Percentiles rank a stretch among this genome's conserved stretches.
Conservation (phyloP, 257 asterid species). For the Echites panduratus region DNA sequence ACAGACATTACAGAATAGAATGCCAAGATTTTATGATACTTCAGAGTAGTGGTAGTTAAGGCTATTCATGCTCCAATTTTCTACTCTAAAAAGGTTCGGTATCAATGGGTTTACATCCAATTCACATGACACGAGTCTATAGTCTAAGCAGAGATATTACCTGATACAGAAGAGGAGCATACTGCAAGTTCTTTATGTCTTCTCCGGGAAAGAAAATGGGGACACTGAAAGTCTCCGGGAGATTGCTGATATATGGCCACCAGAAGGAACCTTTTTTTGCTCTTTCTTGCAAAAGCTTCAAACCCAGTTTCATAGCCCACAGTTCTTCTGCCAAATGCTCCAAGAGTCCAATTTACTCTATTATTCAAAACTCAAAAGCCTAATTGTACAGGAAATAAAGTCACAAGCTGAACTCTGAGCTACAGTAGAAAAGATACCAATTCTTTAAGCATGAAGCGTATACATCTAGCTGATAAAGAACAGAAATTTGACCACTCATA, state of each 20-base stretch:
- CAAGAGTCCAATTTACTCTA: constrained; percentile 76
- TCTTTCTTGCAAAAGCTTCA: constrained; percentile 90
- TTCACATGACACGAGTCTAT: not conserved
- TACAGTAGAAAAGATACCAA: not conserved
- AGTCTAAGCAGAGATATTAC: constrained; percentile 26
- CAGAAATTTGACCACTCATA: not conserved
- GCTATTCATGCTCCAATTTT: not conserved
- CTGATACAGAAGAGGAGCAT: constrained; percentile 97
- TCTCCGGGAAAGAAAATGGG: constrained; percentile 96
- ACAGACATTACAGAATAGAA: not conserved
- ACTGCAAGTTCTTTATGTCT: constrained; percentile 86
- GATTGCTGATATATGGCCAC: constrained; percentile 97
- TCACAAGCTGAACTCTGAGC: constrained; percentile 30
- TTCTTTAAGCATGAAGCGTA: not conserved
- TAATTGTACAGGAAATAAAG: constrained; percentile 42
- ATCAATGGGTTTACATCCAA: not conserved
- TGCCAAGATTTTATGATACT: not conserved
- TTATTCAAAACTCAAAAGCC: constrained; percentile 67
- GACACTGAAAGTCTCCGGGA: constrained; percentile 66
- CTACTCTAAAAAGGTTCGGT: not conserved
- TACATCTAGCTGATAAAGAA: not conserved
- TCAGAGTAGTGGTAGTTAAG: not conserved
- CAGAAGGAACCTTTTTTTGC: constrained; percentile 75
- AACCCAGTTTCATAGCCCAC: constrained; percentile 93
- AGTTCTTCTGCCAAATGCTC: constrained; percentile 99